Conservation (phyloP, 176 grass and related monocot genomes). For the Rhynchospora breviuscula region DNA sequence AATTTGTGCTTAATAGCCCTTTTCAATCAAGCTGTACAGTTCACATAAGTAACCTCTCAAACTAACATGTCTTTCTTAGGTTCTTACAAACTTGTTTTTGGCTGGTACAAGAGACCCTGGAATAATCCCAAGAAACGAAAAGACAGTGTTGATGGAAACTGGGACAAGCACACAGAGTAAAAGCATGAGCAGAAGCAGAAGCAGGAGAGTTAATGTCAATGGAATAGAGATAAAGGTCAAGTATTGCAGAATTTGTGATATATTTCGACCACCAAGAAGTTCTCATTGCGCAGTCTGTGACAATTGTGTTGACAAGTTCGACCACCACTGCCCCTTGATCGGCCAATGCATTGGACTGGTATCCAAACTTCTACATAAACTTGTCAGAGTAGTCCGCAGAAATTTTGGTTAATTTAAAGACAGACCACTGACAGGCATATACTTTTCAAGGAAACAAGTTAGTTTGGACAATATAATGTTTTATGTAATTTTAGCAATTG, state of each 20-base stretch:
- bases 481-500: too few relatives aligned
- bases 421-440: too few relatives aligned
- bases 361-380: neutral
- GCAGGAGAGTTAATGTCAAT: conserved; percentile 19
- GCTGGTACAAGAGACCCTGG: conserved; percentile 49
- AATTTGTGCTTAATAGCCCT: neutral
- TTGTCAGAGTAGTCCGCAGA: neutral
- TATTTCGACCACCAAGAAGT: conserved; percentile 44
- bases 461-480: neutral
- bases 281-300: conserved; percentile 54
- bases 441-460: neutral
- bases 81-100: conserved; percentile 35
- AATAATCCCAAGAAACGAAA: conserved; percentile 40
- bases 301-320: conserved; percentile 63
- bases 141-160: neutral
- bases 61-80: conserved; percentile 11
- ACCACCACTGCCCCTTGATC: conserved; percentile 66
- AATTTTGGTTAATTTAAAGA: too few relatives aligned
- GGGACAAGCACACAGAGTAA: neutral
- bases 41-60: neutral
- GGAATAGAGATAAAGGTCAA: conserved; percentile 32
- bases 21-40: neutral
- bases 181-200: conserved; percentile 12
- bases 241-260: conserved; percentile 47
- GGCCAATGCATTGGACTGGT: conserved; percentile 66